Percentiles rank a stretch among this genome's conserved stretches.
Conservation (phyloP, 192 early-diverging fungal species). For the Coemansia sp. region DNA sequence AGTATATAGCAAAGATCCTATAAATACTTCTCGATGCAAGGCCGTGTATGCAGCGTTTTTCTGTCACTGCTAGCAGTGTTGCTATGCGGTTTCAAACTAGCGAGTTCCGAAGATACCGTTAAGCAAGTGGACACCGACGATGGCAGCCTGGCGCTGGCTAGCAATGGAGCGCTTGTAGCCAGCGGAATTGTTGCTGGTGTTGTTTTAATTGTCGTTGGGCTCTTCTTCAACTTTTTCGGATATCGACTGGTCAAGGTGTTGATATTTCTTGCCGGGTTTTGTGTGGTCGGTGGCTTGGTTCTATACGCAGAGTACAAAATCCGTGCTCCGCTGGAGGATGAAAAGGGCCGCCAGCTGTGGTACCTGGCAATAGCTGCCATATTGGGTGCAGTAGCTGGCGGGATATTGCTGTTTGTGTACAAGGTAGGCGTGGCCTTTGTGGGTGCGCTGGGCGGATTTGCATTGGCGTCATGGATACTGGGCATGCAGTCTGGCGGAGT, state of each 20-base stretch:
- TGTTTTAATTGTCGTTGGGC: constrained; percentile 61
- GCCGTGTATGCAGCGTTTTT: no score
- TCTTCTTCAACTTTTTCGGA: constrained; percentile 70
- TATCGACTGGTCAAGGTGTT: constrained; percentile 63
- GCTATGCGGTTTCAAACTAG: no score
- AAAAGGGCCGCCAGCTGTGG: constrained; percentile 39
- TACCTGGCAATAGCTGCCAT: constrained; percentile 61
- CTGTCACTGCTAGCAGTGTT: no score
- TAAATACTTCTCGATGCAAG: no score
- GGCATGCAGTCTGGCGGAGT: constrained; percentile 61
- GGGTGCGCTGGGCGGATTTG: constrained; percentile 77
- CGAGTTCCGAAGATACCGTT: neutral
- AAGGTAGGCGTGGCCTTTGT: constrained; percentile 71
- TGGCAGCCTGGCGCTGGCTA: constrained; percentile 34
- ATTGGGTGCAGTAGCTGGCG: constrained; percentile 66
- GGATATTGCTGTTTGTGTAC: constrained; percentile 63
- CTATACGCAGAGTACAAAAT: constrained; percentile 43
- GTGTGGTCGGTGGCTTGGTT: constrained; percentile 56
- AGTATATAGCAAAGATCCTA: no score
- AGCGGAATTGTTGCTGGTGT: constrained; percentile 58
- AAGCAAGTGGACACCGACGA: constrained; percentile 9
- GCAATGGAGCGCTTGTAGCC: constrained; percentile 34
- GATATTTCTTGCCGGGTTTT: constrained; percentile 79
- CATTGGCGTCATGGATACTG: constrained; percentile 70
- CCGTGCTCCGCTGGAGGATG: constrained; percentile 40